phyloP scores from a whole-genome alignment of 352 stramenopile species.

The Phytophthora cactorum region DNA sequence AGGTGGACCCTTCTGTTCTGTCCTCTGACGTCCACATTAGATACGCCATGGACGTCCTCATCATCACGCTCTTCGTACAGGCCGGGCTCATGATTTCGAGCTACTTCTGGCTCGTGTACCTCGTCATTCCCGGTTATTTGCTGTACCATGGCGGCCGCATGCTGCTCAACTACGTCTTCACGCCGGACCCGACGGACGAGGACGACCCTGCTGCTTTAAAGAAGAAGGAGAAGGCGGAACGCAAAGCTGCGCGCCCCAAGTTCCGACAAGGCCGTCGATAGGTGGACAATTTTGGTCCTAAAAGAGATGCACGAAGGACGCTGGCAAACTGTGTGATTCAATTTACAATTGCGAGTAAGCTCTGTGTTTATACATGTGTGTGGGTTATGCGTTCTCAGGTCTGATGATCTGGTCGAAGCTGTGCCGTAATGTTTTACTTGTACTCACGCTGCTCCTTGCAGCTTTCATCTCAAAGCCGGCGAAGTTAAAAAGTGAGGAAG shows the following conservation, averaged over 20 bases:
- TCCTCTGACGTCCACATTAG: slow-evolving; percentile 28
- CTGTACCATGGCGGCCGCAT: slow-evolving; percentile 81
- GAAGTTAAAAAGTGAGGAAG: too few relatives aligned
- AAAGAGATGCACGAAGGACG: neutral
- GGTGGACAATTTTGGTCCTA: slow-evolving; percentile 8
- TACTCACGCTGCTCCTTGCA: too few relatives aligned
- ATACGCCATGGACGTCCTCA: slow-evolving; percentile 87
- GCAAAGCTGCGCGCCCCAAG: slow-evolving; percentile 61
- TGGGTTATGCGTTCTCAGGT: too few relatives aligned
- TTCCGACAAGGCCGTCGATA: slow-evolving; percentile 50
- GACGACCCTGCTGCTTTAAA: slow-evolving; percentile 64
- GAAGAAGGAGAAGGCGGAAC: slow-evolving; percentile 82
- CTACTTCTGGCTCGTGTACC: slow-evolving; percentile 89
- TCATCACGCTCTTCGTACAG: slow-evolving; percentile 85
- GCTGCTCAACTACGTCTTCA: slow-evolving; percentile 87
- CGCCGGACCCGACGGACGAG: slow-evolving; percentile 57
- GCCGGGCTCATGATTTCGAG: slow-evolving; percentile 76
- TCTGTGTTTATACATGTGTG: too few relatives aligned
- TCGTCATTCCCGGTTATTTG: slow-evolving; percentile 83
- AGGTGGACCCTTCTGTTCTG: slow-evolving; percentile 7
- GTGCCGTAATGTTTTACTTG: too few relatives aligned
- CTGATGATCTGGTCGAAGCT: too few relatives aligned
- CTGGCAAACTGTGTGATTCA: slow-evolving; percentile 17
- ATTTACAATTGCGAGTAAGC: slow-evolving; percentile 5
- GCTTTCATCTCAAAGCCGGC: too few relatives aligned